Percentiles rank a stretch among this genome's conserved stretches.
These are phyloP conservation scores for Calonectria pseudoturangicola DNA, from an alignment of 2,329 filamentous ascomycete species.

Conservation along the genomic window DNA sequence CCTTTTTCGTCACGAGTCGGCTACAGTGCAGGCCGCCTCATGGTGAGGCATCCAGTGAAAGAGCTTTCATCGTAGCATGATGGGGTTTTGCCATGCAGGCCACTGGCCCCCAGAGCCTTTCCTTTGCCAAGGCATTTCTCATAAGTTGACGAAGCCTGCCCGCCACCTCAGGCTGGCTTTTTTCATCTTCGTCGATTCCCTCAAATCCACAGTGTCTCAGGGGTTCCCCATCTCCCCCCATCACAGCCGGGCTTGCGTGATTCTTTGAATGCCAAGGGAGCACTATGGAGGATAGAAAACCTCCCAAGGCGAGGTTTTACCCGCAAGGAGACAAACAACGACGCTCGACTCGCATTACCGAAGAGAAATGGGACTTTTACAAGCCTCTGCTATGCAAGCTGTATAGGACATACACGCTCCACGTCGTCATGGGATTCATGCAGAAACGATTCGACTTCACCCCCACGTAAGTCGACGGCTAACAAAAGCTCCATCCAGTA, in stretches of 20 bases:
- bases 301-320: slow-evolving; percentile 33
- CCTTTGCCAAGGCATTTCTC: not conserved
- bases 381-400: slow-evolving; percentile 47
- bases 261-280: not conserved
- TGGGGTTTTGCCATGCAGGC: not conserved
- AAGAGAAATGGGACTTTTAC: slow-evolving; percentile 48
- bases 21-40: slow-evolving; percentile 26
- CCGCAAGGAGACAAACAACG: slow-evolving; percentile 37
- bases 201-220: not conserved
- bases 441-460: slow-evolving; percentile 41
- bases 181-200: not conserved
- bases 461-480: slow-evolving; percentile 45
- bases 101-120: not conserved
- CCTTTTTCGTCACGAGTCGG: slow-evolving; percentile 22
- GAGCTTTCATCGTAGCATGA: slow-evolving; percentile 7
- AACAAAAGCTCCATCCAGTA: not conserved
- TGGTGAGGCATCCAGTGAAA: slow-evolving; percentile 22
- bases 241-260: not conserved
- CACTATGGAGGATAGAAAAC: slow-evolving; percentile 23
- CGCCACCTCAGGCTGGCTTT: not conserved
- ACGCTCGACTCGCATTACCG: slow-evolving; percentile 51
- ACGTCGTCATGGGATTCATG: slow-evolving; percentile 49
- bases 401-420: slow-evolving; percentile 49
- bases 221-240: not conserved
- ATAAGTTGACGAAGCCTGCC: slow-evolving; percentile 7